Percentiles rank a stretch among this genome's conserved stretches.
Evolutionary conservation across 1,284 basidiomycete species (phyloP).

Genomic region (Ustilago curta): DNA sequence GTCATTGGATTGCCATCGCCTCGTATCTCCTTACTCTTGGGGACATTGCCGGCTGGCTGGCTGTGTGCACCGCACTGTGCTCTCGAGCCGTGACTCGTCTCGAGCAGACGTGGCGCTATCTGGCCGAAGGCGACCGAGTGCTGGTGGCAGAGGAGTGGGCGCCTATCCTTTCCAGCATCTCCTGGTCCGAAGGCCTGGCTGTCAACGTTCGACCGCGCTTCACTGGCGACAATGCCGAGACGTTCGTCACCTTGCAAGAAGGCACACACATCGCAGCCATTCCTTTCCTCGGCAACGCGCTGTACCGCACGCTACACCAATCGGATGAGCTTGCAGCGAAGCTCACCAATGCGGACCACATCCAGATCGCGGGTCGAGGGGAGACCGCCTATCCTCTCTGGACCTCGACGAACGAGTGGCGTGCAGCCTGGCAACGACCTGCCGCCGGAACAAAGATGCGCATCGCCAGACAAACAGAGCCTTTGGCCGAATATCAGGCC

Average conservation of each 20-base stretch:
- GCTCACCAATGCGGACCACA: background rate
- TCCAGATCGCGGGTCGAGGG: slow-evolving; percentile 18
- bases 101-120: slow-evolving; percentile 60
- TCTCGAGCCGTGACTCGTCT: slow-evolving; percentile 65
- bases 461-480: slow-evolving; percentile 24
- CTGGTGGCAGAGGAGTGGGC: slow-evolving; percentile 60
- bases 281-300: slow-evolving; percentile 55
- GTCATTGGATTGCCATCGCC: slow-evolving; percentile 67
- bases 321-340: background rate
- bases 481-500: slow-evolving; percentile 52
- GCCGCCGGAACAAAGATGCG: slow-evolving; percentile 8
- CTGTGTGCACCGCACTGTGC: slow-evolving; percentile 62
- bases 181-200: slow-evolving; percentile 61
- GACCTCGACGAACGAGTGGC: slow-evolving; percentile 24
- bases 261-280: slow-evolving; percentile 24
- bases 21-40: slow-evolving; percentile 50
- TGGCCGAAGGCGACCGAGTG: slow-evolving; percentile 56
- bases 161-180: slow-evolving; percentile 54
- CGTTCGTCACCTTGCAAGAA: slow-evolving; percentile 17
- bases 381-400: slow-evolving; percentile 26
- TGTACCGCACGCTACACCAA: slow-evolving; percentile 25
- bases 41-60: slow-evolving; percentile 64
- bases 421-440: slow-evolving; percentile 21
- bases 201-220: slow-evolving; percentile 38
- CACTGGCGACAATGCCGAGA: slow-evolving; percentile 20